Evolutionary conservation across 768 basidiomycete species (phyloP).

Genomic region (Serendipita vermifera): DNA sequence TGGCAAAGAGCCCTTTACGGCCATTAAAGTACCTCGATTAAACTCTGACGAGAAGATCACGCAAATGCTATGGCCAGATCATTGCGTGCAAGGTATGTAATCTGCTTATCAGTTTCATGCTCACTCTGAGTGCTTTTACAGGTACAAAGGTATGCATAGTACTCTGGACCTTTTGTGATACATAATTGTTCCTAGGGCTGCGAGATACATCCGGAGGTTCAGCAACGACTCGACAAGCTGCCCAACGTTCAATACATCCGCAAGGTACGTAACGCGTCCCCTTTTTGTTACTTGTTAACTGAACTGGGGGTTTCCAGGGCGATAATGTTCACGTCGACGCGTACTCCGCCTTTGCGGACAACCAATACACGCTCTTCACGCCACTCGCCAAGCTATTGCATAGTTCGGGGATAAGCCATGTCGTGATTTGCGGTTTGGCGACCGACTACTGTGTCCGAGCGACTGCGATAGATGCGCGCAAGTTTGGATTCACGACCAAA

Average conservation of each 20-base stretch:
- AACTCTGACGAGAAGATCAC: slow-evolving; percentile 21
- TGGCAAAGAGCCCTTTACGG: slow-evolving; percentile 29
- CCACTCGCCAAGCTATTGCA: slow-evolving; percentile 34
- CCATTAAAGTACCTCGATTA: slow-evolving; percentile 23
- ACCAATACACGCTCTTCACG: slow-evolving; percentile 36
- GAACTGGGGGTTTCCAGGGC: slow-evolving; percentile 27
- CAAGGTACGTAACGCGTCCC: slow-evolving; percentile 21
- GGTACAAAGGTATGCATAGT: neutral
- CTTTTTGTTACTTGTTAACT: neutral
- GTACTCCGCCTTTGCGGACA: slow-evolving; percentile 67
- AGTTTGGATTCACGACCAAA: slow-evolving; percentile 32
- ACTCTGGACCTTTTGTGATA: too few relatives aligned
- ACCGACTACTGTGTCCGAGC: slow-evolving; percentile 66
- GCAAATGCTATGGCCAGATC: slow-evolving; percentile 70
- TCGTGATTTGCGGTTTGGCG: slow-evolving; percentile 41
- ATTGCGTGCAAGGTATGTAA: slow-evolving; percentile 49
- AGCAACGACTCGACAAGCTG: slow-evolving; percentile 33
- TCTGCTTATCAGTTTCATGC: too few relatives aligned
- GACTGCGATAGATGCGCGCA: slow-evolving; percentile 41
- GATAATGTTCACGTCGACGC: slow-evolving; percentile 49
- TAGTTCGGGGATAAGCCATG: slow-evolving; percentile 35
- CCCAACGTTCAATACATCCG: slow-evolving; percentile 17
- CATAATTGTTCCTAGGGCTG: slow-evolving; percentile 34
- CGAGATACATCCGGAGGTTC: slow-evolving; percentile 45
- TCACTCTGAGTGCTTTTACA: neutral